Evolutionary conservation across 305 asterid genomes (phyloP).

Genomic region (Fraxinus latifolia): DNA sequence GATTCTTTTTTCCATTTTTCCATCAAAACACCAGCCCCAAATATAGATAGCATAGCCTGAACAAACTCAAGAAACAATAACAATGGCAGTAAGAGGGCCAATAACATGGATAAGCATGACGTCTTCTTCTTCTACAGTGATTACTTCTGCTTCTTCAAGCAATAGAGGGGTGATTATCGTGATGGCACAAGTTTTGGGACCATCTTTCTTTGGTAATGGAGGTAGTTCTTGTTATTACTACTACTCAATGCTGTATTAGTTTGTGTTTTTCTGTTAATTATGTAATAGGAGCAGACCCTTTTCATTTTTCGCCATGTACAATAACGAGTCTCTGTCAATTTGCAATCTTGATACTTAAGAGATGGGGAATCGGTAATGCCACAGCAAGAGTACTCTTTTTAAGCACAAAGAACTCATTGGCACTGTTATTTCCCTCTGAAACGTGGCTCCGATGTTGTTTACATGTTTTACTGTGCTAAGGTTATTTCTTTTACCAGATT

Average conservation of each 20-base stretch:
- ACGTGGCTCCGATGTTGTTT: neutral
- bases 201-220: slow-evolving; percentile 52
- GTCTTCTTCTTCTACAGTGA: slow-evolving; percentile 45
- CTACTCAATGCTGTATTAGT: neutral
- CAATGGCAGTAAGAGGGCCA: slow-evolving; percentile 53
- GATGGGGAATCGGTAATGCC: slow-evolving; percentile 16
- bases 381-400: slow-evolving; percentile 1
- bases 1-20: neutral
- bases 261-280: neutral
- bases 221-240: slow-evolving; percentile 35
- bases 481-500: neutral
- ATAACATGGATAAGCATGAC: slow-evolving; percentile 44
- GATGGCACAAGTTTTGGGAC: slow-evolving; percentile 35
- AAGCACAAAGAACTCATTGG: slow-evolving; percentile 7
- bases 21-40: neutral
- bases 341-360: slow-evolving; percentile 17
- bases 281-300: slow-evolving; percentile 12
- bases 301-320: neutral
- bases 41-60: neutral
- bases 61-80: neutral
- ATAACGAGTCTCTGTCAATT: slow-evolving; percentile 5
- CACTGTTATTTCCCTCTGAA: neutral
- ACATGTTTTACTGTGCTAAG: neutral
- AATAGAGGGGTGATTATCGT: slow-evolving; percentile 36
- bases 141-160: slow-evolving; percentile 42